Base-by-base conservation (phyloP, 2,329 filamentous ascomycete species). In the Epichloe aotearoae region DNA sequence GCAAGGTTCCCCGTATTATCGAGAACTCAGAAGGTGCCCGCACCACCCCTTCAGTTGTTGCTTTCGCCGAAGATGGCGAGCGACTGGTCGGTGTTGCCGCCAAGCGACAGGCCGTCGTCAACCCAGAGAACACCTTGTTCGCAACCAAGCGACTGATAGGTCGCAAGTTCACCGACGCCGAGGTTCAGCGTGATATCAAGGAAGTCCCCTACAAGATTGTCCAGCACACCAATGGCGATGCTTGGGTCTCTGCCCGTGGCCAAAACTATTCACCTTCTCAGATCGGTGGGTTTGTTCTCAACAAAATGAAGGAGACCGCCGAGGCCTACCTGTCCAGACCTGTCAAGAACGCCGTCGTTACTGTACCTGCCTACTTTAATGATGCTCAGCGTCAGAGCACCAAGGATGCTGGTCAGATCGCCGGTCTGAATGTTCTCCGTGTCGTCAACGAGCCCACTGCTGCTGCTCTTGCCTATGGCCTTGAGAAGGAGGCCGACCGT, bases 301-400 rank as follows among this genome's bases (percentile, higher is more conserved):
- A 89, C 71, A 96, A 97, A 82, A 96, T 96, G 91, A 96, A 95
- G 83, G 91, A 96, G 79, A 97, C 91, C 49, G 91, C 91, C 58
- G 90, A 96, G 77, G 77, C 86, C 55, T 95, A 94, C 75, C 81
- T 95, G 58, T 82, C 86, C 73, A 95, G 89, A 77, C 81, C 82
- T 54, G 74, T 95, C 64, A 93, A 95, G 81, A 95, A 97, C 68
- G 91, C 89, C 62, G 91, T 97, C 55, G 91, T 97, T 61, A 97
- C 91, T 55, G 90, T 96, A 38, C 90, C 90, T 56, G 90, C 90
- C 63, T 97, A 97, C 80, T 97, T 97, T 82, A 97, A 97, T 73
- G 90, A 97, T 73, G 90, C 88, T 54, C 90, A 97, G 76, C 87
- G 90, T 74, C 91, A 96, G 74, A 89, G 89, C 61, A 97, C 90